Evolutionary conservation across 2,329 filamentous ascomycete species (phyloP), one percentile per base, ranked within the genome.

Genomic region (Colletotrichum sp.): DNA sequence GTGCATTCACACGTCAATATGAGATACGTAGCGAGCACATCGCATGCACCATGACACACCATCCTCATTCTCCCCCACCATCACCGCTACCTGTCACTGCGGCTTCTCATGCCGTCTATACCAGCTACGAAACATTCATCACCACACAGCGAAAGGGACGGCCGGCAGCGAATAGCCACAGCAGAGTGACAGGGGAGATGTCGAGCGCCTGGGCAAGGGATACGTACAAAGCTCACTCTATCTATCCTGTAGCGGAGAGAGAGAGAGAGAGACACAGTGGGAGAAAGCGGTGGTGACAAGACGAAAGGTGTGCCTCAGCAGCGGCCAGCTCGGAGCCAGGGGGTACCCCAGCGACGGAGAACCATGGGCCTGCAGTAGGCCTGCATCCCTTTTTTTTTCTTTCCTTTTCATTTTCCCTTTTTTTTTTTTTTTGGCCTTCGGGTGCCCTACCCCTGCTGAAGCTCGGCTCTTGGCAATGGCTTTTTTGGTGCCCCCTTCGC

Each of bases 31-130:
- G 30, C 55, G 32, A 57, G 48, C 52, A 34, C 13, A 8, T 32
- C 18, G 63, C 55, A 63, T 32, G 71, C 65, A 70, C 36, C 68
- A 71, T 72, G 72, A 72, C 68, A 75, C 72, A 72, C n/a, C 62
- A 59, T 73, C 39, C 32, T 73, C 18, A 26, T 18, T 34, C 24
- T 15, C 62, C 36, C 48, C 57, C 74, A 69, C 64, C 70, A 36
- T 62, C 59, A 48, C 39, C 55, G 52, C 39, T 68, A 65, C 67
- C 48, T 66, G 67, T 65, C 72, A 67, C 36, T 30, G 68, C 62
- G 62, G 68, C 36, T 66, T 71, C 62, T 65, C 36, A 30, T 59
- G 68, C 39, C 60, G 44, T 70, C 32, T 22, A 26, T 55, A 34
- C 55, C 63, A 26, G 24, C 62, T 44, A n/a, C n/a, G 26, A 71